These are phyloP conservation scores for Rhodamnia argentea DNA, from an alignment of 345 rosid genomes.

Conservation along the genomic window DNA sequence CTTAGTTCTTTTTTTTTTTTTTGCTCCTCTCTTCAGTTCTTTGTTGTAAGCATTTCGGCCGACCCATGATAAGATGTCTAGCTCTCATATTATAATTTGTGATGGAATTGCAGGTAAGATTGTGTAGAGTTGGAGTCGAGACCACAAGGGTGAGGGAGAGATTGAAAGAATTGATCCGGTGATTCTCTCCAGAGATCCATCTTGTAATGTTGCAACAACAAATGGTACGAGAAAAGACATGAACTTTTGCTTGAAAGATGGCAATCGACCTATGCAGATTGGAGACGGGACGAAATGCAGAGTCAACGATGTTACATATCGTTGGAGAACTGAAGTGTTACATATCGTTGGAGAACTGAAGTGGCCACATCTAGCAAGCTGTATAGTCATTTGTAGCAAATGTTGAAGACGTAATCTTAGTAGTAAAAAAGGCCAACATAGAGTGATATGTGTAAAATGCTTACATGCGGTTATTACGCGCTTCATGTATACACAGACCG, in stretches of 20 bases:
- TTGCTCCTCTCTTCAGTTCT: neutral
- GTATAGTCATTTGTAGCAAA: neutral
- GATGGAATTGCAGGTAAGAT: slow-evolving; percentile 19
- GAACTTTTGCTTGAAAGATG: neutral
- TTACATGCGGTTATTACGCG: neutral
- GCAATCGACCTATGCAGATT: neutral
- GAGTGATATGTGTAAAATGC: neutral
- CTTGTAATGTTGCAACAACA: neutral
- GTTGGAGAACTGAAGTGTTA: neutral
- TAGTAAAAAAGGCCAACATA: neutral
- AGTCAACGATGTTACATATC: neutral
- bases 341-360: neutral
- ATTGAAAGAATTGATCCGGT: slow-evolving; percentile 19
- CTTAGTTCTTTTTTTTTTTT: neutral
- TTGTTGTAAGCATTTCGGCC: neutral
- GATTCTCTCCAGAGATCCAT: neutral
- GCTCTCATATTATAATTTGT: neutral
- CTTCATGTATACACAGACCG: neutral
- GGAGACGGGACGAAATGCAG: neutral
- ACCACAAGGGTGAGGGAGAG: slow-evolving; percentile 26
- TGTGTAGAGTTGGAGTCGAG: slow-evolving; percentile 40
- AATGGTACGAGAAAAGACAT: neutral
- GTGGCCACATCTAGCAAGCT: neutral
- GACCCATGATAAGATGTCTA: neutral
- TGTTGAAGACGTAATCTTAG: neutral